Evolutionary conservation across 192 early-diverging fungal species (phyloP), one percentile per base, ranked within the genome.

Genomic region (Bifiguratus adelaidae): DNA sequence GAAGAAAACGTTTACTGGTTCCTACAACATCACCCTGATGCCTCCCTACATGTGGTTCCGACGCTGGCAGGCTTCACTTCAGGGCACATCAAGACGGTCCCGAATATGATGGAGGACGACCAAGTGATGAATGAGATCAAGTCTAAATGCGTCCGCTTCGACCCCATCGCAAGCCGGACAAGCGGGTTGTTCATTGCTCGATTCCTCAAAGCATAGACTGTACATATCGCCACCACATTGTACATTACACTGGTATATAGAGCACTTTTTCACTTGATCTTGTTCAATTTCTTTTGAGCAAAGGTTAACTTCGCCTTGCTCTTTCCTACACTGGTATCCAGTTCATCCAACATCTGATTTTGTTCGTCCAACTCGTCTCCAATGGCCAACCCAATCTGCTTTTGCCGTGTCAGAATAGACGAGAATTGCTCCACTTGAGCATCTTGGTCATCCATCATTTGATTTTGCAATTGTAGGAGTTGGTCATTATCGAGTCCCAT

Each of bases 321-420:
- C 42, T 81, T 57, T 25, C 82, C 85, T n/a, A 95, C 73, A 48
- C 82, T 74, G 34, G 77, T 67, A 49, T 87, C 87, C 7, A 98
- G 53, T 44, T 95, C 90, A 23, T 79, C 80, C 52, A 98, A 56
- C 50, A 96, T 38, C 53, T 84, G 76, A 67, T 88, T 98, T 53
- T 98, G 95, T 52, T 80, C 60, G 41, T 96, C 92, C 25, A 98
- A 68, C 61, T 98, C 95, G 15, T 91, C 58, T 16, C 83, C 80
- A 44, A 98, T 96, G 12, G 83, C 76, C 42, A 78, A 37, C 12
- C 92, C 91, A 62, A 98, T 76, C 50, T 93, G 77, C 50, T 80
- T 77, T 57, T 98, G 95, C 33, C 92, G 71, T 32, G 68, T 65
- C 44, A 98, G 51, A 20, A 93, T 80, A 13, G 71, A 49, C 21